Evolutionary conservation across 2,329 filamentous ascomycete genomes (phyloP).

Genomic region (Oidium heveae): DNA sequence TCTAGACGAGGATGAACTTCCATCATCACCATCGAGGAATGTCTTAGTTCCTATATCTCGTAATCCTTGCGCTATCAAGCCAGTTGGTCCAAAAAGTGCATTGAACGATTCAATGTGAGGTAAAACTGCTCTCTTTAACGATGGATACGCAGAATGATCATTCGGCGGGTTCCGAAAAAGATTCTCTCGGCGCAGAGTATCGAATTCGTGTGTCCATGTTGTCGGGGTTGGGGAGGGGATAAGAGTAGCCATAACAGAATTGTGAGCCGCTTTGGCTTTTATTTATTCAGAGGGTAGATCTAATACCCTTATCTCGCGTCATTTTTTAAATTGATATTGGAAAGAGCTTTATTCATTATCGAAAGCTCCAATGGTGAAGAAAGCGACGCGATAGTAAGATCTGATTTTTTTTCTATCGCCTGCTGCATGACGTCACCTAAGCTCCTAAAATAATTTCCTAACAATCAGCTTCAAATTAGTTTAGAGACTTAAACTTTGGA

Average conservation of each 20-base stretch:
- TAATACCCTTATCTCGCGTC: neutral
- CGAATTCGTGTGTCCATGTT: slow-evolving; percentile 63
- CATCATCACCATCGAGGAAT: slow-evolving; percentile 60
- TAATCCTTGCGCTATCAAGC: slow-evolving; percentile 48
- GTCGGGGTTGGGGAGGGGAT: slow-evolving; percentile 24
- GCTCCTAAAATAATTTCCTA: too few relatives aligned
- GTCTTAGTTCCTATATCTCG: slow-evolving; percentile 76
- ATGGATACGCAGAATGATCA: slow-evolving; percentile 70
- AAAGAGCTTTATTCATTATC: too few relatives aligned
- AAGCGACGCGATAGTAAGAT: too few relatives aligned
- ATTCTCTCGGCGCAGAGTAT: slow-evolving; percentile 63
- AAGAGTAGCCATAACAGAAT: slow-evolving; percentile 7
- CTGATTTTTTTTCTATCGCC: too few relatives aligned
- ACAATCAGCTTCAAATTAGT: too few relatives aligned
- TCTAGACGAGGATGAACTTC: slow-evolving; percentile 25
- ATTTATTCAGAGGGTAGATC: neutral
- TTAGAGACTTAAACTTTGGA: too few relatives aligned
- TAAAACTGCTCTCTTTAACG: slow-evolving; percentile 60
- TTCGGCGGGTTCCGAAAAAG: slow-evolving; percentile 75
- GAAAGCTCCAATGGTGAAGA: too few relatives aligned
- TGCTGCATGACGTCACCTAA: too few relatives aligned
- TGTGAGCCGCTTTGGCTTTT: neutral
- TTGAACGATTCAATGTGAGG: slow-evolving; percentile 96
- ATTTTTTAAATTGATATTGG: too few relatives aligned
- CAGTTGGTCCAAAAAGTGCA: slow-evolving; percentile 51